phyloP scores from a whole-genome alignment of 2,329 filamentous ascomycete species.

The Cadophora malorum region DNA sequence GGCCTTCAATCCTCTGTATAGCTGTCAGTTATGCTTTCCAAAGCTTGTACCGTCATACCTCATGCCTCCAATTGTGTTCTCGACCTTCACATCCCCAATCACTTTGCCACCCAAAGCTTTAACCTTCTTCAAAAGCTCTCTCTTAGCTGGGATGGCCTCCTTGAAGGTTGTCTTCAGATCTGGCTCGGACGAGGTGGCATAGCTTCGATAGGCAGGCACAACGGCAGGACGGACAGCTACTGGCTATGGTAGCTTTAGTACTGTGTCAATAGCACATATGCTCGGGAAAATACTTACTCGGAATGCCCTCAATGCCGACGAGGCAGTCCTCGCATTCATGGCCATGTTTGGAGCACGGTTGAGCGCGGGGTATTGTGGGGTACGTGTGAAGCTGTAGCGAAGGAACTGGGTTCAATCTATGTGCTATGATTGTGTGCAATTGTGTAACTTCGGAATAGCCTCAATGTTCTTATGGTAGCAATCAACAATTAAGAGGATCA shows the following conservation, averaged over 20 bases:
- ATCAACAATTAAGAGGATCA: constrained; percentile 10
- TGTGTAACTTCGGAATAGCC: too few relatives aligned
- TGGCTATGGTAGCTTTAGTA: constrained; percentile 35
- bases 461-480: background rate
- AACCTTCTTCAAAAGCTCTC: constrained; percentile 91
- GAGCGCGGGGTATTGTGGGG: constrained; percentile 38
- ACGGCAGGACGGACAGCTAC: constrained; percentile 45
- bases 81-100: constrained; percentile 91
- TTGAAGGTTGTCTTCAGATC: constrained; percentile 89
- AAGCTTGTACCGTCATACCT: constrained; percentile 54
- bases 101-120: constrained; percentile 83
- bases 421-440: background rate
- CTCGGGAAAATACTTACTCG: constrained; percentile 57
- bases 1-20: constrained; percentile 79
- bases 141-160: constrained; percentile 86
- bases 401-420: background rate
- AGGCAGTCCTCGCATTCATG: constrained; percentile 65
- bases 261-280: constrained; percentile 19
- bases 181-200: constrained; percentile 80
- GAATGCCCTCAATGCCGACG: constrained; percentile 67
- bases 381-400: constrained; percentile 23
- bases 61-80: constrained; percentile 96
- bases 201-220: constrained; percentile 57
- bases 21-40: constrained; percentile 31
- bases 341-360: constrained; percentile 59